phyloP scores from a whole-genome alignment of 768 basidiomycete species.

The Tricholoma furcatifolium region DNA sequence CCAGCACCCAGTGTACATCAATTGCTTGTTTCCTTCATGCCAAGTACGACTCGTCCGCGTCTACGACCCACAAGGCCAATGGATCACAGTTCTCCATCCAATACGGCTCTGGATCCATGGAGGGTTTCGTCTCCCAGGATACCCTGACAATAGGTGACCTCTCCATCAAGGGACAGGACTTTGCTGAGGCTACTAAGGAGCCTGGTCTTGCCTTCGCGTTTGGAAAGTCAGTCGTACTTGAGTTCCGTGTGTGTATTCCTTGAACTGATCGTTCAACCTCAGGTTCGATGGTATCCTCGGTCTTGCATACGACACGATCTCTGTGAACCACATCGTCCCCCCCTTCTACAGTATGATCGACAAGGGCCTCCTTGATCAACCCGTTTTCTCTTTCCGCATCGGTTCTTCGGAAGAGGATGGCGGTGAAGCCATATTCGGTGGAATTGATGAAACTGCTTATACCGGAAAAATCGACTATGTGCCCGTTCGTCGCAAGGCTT shows the following conservation, averaged over 20 bases:
- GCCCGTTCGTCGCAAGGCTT: constrained; percentile 91
- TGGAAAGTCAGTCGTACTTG: constrained; percentile 64
- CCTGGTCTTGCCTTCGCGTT: constrained; percentile 98
- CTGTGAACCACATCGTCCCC: constrained; percentile 89
- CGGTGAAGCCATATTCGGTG: constrained; percentile 91
- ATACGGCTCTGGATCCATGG: constrained; percentile 96
- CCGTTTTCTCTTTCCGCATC: constrained; percentile 93
- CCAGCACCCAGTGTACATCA: constrained; percentile 75
- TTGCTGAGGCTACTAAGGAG: constrained; percentile 94
- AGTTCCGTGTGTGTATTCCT: neutral
- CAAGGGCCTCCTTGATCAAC: constrained; percentile 74
- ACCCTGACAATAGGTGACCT: constrained; percentile 80
- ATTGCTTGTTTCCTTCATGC: constrained; percentile 93
- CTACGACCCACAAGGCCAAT: constrained; percentile 87
- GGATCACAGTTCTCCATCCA: constrained; percentile 87
- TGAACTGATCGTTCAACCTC: neutral
- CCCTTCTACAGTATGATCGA: constrained; percentile 95
- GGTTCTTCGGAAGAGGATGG: constrained; percentile 85
- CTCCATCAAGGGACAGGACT: constrained; percentile 70
- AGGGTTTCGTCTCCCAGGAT: constrained; percentile 93
- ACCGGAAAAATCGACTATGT: constrained; percentile 81
- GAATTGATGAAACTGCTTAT: constrained; percentile 77
- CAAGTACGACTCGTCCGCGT: constrained; percentile 82
- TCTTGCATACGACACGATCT: constrained; percentile 92
- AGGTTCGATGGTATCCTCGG: constrained; percentile 97